Evolutionary conservation across 345 rosid species (phyloP).

Genomic region (Lenwebbia sp.): DNA sequence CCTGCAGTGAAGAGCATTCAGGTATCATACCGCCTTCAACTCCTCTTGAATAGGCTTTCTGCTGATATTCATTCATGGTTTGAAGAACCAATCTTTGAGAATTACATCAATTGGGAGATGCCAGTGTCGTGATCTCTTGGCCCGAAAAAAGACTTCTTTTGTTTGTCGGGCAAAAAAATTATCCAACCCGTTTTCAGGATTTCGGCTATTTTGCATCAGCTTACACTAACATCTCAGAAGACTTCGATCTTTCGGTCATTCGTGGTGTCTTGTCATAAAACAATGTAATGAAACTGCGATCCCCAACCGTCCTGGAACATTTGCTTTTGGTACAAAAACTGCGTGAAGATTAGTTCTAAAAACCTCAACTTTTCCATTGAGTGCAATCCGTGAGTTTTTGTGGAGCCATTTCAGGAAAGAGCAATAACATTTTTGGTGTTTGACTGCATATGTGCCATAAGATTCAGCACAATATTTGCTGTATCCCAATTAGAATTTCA

Average conservation of each 20-base stretch:
- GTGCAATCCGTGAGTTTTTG: not conserved
- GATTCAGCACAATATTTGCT: too few species aligned
- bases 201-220: not conserved
- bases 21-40: not conserved
- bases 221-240: not conserved
- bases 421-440: not conserved
- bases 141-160: not conserved
- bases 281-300: not conserved
- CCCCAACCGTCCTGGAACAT: not conserved
- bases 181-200: accelerated
- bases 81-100: not conserved
- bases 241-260: not conserved
- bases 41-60: not conserved
- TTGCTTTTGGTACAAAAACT: not conserved
- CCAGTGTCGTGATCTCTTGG: not conserved
- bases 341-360: not conserved
- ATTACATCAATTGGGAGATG: not conserved
- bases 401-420: not conserved
- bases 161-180: not conserved
- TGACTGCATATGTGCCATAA: not conserved
- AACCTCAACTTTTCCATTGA: too few species aligned
- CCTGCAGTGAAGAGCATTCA: conserved; percentile 30
- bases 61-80: not conserved
- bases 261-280: not conserved
- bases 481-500: too few species aligned